Conservation (phyloP, 352 stramenopile species). For the Phytophthora pistaciae region DNA sequence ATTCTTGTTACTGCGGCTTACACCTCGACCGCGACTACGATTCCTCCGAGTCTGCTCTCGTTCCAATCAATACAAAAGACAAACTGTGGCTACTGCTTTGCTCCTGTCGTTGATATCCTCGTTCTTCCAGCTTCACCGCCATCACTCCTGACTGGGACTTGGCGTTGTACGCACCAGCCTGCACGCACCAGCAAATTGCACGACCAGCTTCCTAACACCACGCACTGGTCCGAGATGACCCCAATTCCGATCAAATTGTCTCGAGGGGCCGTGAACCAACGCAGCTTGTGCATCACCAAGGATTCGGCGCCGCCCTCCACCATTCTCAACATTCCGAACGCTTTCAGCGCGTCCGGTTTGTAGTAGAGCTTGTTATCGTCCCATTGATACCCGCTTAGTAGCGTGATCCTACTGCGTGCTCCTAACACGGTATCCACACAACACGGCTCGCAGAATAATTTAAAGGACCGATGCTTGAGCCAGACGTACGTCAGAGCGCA, state of each 20-base stretch:
- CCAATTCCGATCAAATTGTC: constrained; percentile 24
- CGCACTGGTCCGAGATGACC: constrained; percentile 17
- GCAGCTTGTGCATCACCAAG: constrained; percentile 22
- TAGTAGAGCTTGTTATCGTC: constrained; percentile 22
- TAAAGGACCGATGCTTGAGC: constrained; percentile 22
- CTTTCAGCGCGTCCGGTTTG: constrained; percentile 10
- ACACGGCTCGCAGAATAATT: constrained; percentile 17
- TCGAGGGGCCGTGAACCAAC: constrained; percentile 20
- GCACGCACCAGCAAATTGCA: no score
- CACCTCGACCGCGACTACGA: no score
- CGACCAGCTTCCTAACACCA: no score
- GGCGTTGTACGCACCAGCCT: no score
- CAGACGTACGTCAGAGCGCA: constrained; percentile 11
- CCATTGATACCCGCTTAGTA: constrained; percentile 17
- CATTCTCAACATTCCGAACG: constrained; percentile 22
- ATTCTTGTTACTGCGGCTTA: no score
- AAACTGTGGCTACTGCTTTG: no score
- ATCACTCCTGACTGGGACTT: no score
- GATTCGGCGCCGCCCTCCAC: constrained; percentile 18
- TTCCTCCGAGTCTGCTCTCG: no score
- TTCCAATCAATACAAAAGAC: no score
- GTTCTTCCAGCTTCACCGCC: no score
- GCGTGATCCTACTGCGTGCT: constrained; percentile 16
- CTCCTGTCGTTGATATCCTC: no score
- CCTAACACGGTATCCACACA: constrained; percentile 25